These are phyloP conservation scores for Pelargonium nanum DNA, from an alignment of 345 rosid species.

Conservation along the genomic window DNA sequence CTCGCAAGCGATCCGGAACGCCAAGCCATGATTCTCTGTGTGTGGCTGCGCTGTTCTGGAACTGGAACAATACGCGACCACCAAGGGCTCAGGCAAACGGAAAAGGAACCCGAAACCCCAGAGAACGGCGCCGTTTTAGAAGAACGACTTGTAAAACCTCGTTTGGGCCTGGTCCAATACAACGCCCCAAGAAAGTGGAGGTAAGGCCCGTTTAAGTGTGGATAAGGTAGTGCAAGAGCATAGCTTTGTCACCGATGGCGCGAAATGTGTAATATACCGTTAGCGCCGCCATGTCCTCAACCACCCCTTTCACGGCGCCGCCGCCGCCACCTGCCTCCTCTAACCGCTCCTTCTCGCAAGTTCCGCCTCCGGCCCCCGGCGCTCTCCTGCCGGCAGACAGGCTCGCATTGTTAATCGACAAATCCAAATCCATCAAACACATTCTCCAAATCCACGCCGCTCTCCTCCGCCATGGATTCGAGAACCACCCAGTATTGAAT, in stretches of 20 bases:
- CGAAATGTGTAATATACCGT: not conserved
- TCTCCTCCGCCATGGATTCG: slow-evolving; percentile 52
- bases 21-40: not conserved
- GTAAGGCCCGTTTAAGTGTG: no score
- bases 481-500: slow-evolving; percentile 38
- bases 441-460: slow-evolving; percentile 61
- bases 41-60: no score
- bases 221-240: no score
- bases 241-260: not conserved
- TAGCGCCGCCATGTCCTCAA: slow-evolving; percentile 26
- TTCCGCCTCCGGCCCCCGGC: slow-evolving; percentile 6
- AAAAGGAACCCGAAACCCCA: not conserved
- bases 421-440: slow-evolving; percentile 28
- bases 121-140: not conserved
- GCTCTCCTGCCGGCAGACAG: slow-evolving; percentile 21
- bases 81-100: not conserved
- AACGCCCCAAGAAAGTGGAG: no score
- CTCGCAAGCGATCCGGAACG: not conserved
- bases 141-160: no score
- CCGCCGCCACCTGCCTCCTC: slow-evolving; percentile 7
- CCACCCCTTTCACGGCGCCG: slow-evolving; percentile 20
- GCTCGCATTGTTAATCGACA: slow-evolving; percentile 39
- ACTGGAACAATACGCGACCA: no score
- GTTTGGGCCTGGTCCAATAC: no score
- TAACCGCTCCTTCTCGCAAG: slow-evolving; percentile 8